Evolutionary conservation across 176 grass and related monocot genomes (phyloP), one percentile per base, ranked within the genome.

Genomic region (Tillandsia fasciculata): DNA sequence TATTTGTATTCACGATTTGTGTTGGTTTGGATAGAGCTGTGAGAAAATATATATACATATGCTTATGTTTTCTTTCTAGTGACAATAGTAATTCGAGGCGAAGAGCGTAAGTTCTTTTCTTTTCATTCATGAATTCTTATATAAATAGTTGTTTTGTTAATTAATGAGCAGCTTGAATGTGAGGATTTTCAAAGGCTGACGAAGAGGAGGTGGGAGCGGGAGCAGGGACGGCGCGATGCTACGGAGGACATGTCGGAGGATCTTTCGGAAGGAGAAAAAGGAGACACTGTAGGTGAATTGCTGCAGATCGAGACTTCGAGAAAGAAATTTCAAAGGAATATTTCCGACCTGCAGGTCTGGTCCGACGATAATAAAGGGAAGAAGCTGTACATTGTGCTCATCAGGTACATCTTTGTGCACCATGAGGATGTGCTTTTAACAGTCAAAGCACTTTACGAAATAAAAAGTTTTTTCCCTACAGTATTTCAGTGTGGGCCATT

Each of bases 381-480:
- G 73, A 93, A 90, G 63, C 82, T 93, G 48, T 99, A 99, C 74
- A 90, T 99, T 80, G 92, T 92, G 51, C 92, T 96, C 50, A 73
- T 96, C 81, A 96, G 88, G 88, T 88, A 77, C 2, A 14, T 10
- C 15, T 50, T 67, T 20, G 64, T 56, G 15, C 42, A 0, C 29
- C 33, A 1, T 20, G 15, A 42, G 33, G 33, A 42, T 7, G 33
- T 42, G 33, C 33, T 42, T 42, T 42, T 42, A 42, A 42, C 33
- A 42, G 33, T 42, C 33, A 42, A 42, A 42, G 33, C 33, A 42
- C 33, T 42, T 42, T 42, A 42, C 33, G 5, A 42, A 42, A 42
- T 42, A 42, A 7, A 8, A 42, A 42, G 3, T 42, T 42, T 42
- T 42, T 42, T 42, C 7, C 4, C 5, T 1, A 42, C 33, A 7